Percentiles rank a stretch among this genome's conserved stretches.
Evolutionary conservation across 169 alveolate species (phyloP).

Genomic region (Plasmodium coatneyi): DNA sequence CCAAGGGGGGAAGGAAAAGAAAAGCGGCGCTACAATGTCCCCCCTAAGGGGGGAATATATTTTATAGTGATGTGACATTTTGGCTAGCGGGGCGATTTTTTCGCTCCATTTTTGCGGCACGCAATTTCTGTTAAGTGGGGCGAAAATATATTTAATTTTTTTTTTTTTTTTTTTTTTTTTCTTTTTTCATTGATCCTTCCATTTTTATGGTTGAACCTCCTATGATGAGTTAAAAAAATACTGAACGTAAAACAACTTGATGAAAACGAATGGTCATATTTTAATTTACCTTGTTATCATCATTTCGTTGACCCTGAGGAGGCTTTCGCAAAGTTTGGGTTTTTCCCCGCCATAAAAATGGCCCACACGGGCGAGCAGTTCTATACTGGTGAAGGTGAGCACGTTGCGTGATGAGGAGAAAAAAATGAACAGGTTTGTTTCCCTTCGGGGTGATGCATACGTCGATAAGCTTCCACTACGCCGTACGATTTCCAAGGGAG

Average conservation of each 20-base stretch:
- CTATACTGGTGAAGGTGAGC: background rate
- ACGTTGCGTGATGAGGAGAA: background rate
- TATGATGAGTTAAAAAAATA: constrained; percentile 57
- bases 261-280: constrained; percentile 46
- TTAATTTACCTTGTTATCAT: constrained; percentile 66
- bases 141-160: background rate
- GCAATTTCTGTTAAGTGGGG: background rate
- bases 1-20: background rate
- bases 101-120: background rate
- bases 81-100: background rate
- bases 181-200: constrained; percentile 73
- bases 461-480: too few relatives aligned
- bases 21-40: background rate
- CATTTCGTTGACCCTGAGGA: constrained; percentile 75
- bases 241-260: constrained; percentile 14
- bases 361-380: background rate
- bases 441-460: background rate
- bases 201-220: constrained; percentile 77
- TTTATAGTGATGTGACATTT: background rate
- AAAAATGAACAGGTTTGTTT: background rate
- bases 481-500: too few relatives aligned
- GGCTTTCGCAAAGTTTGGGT: constrained; percentile 20
- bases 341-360: background rate
- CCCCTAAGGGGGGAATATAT: background rate
- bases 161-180: constrained; percentile 47